Percentiles rank a stretch among this genome's conserved stretches.
phyloP scores from a whole-genome alignment of 192 early-diverging fungal genomes.

The Umbelopsis sp. region DNA sequence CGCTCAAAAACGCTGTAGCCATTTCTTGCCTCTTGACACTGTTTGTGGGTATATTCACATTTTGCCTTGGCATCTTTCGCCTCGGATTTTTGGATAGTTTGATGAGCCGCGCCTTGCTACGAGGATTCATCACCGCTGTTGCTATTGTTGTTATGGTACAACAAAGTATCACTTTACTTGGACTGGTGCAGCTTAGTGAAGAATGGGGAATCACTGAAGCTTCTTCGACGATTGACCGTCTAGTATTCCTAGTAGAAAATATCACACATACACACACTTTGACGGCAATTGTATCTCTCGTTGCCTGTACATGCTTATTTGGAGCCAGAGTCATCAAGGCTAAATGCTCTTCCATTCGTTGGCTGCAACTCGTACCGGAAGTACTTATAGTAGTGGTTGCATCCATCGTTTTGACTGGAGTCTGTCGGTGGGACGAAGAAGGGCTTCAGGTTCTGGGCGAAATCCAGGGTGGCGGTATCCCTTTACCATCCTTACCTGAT shows the following conservation, averaged over 20 bases:
- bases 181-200: conserved; percentile 49
- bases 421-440: conserved; percentile 71
- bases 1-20: conserved; percentile 50
- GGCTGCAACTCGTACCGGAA: conserved; percentile 87
- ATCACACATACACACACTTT: conserved; percentile 66
- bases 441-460: conserved; percentile 80
- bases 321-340: conserved; percentile 57
- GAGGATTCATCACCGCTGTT: conserved; percentile 95
- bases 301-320: conserved; percentile 72
- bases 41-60: conserved; percentile 93
- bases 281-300: conserved; percentile 73
- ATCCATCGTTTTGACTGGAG: conserved; percentile 65
- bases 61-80: conserved; percentile 92
- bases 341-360: conserved; percentile 37
- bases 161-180: conserved; percentile 80
- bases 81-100: conserved; percentile 98
- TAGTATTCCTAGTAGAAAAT: conserved; percentile 68
- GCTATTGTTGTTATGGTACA: conserved; percentile 92
- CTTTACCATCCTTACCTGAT: conserved; percentile 64
- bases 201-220: conserved; percentile 57
- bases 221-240: conserved; percentile 79
- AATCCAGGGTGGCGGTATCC: conserved; percentile 67
- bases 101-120: conserved; percentile 87
- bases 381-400: conserved; percentile 85
- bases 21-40: conserved; percentile 79